Percentiles rank a stretch among this genome's conserved stretches.
Conservation (phyloP, 352 stramenopile genomes). For the Pythium brachiatum region DNA sequence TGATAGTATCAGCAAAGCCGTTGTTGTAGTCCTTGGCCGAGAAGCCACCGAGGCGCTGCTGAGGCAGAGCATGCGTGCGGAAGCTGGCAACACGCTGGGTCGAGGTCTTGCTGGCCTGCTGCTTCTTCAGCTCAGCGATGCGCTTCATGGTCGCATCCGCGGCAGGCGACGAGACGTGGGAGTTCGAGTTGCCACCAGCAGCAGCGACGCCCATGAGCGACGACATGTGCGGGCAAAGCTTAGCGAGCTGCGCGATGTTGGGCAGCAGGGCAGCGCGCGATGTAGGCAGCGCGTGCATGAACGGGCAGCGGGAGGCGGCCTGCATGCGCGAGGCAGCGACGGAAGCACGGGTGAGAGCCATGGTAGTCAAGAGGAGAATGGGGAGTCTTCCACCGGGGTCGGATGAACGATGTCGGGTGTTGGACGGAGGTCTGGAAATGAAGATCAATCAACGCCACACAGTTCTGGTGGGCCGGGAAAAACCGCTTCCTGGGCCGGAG, state of each 20-base stretch:
- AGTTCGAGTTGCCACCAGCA: conserved; percentile 53
- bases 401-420: conserved; percentile 15
- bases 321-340: conserved; percentile 68
- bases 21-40: conserved; percentile 63
- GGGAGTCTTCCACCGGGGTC: background rate
- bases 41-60: conserved; percentile 63
- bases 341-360: conserved; percentile 70
- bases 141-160: conserved; percentile 70
- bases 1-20: conserved; percentile 71
- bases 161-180: conserved; percentile 48
- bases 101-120: conserved; percentile 41
- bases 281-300: conserved; percentile 79
- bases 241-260: conserved; percentile 84
- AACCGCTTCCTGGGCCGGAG: background rate
- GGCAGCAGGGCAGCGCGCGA: conserved; percentile 72
- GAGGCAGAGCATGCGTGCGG: conserved; percentile 48
- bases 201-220: conserved; percentile 63
- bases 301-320: conserved; percentile 73
- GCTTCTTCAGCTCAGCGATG: conserved; percentile 69
- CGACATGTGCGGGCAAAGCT: conserved; percentile 87
- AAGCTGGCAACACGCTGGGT: conserved; percentile 48
- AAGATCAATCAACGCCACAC: conserved; percentile 4
- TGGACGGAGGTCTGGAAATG: conserved; percentile 34
- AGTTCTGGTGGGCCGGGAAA: background rate
- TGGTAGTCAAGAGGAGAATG: conserved; percentile 20